Evolutionary conservation across 83 land plant species (phyloP), one percentile per base, ranked within the genome.

Genomic region (Thuja plicata): DNA sequence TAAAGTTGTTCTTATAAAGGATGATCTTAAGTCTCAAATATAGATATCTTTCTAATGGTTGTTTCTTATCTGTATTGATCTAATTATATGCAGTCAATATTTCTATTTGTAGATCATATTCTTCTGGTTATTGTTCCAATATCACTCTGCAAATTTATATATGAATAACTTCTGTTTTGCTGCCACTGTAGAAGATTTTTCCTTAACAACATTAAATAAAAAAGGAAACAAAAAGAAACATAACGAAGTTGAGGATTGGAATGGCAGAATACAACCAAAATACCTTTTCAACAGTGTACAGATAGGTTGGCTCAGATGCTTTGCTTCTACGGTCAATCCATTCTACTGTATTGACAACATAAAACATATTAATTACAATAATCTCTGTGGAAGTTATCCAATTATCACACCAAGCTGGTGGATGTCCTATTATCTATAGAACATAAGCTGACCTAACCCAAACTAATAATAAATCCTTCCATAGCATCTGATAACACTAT

Each of bases 251-350:
- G 34, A 45, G 27, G 34, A 43, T 34, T 24, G 45, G 43, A 46
- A n/a, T 54, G 71, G 87, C 48, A 34, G 27, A 41, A 45, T 82
- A 46, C 71, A 89, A 16, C 62, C 38, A 34, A 50, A 57, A 27
- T 89, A 97, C 99, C 98, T 97, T 97, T 90, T 97, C 99, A 81
- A 92, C 89, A 30, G 98, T 95, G 89, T 95, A 97, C 40, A 97
- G 73, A 88, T 96, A 97, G 57, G 95, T 92, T 37, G 98, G 99
- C 79, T 97, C 98, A 88, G 91, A 94, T 60, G 92, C 77, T 88
- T 91, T 93, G 88, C 94, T 93, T 88, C 91, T 90, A 37, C 89
- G 93, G 62, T 93, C 98, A 93, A 95, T 90, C 95, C 93, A 94
- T 37, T 93, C 92, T 89, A 97, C 99, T 95, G 96, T 78, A 90